Evolutionary conservation across 202 grass and related monocot species (phyloP), one percentile per base, ranked within the genome.

Genomic region (Setaria viridis): DNA sequence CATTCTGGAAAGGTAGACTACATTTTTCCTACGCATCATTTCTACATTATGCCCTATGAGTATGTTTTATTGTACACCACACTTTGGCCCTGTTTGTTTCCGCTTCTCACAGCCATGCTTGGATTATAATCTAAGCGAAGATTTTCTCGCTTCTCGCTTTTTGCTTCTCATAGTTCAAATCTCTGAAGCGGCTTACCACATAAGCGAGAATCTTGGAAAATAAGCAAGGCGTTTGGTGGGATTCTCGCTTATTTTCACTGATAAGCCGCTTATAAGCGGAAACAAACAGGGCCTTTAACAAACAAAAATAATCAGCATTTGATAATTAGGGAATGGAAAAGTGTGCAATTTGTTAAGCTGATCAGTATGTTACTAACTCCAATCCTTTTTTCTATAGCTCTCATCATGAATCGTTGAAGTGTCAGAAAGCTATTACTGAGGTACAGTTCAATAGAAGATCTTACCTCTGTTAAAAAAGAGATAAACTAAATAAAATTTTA

Each of bases 361-460:
- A 63, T 79, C 45, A 25, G 83, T 56, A 80, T 76, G 7, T 76
- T 56, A 73, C 60, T 90, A 73, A 84, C 78, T 68, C 41, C 72
- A 51, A 76, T 68, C 5, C 30, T 67, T 91, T 85, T 7, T 73
- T 83, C 32, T 94, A 76, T 75, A 99, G 96, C 72, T 95, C 91
- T 60, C 96, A 95, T 89, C 93, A 95, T 87, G 96, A 88, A 87
- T 92, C 96, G 11, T 66, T 95, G 63, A 95, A 99, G 89, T 93
- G 86, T 70, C 91, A 99, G 79, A 99, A 99, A 92, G 91, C 93
- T 86, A 94, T 95, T 85, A 95, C 86, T 41, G 90, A 99, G 93
- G 93, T 99, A 94, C 30, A 32, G 49, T 73, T 83, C 66, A 71
- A 85, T 82, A 60, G 48, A 21, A 57, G 74, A 63, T 29, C 34